These are phyloP conservation scores for Capniomyces stellatus DNA, from an alignment of 371 early-diverging fungal species.

Conservation along the genomic window DNA sequence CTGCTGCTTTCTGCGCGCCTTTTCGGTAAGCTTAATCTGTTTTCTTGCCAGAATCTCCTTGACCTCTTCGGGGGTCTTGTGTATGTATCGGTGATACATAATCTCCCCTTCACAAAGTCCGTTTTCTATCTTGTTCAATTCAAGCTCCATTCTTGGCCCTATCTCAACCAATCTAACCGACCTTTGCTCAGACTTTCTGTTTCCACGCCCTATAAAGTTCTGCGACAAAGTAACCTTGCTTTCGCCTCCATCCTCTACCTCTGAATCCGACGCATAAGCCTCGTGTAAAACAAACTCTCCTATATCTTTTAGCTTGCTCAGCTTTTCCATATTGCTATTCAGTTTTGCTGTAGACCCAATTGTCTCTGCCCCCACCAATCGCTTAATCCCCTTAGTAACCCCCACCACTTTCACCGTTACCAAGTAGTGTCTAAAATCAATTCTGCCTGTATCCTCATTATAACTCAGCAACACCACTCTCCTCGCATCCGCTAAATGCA, in stretches of 20 bases:
- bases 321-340: slow-evolving; percentile 30
- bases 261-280: slow-evolving; percentile 74
- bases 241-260: slow-evolving; percentile 78
- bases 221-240: slow-evolving; percentile 59
- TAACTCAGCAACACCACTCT: slow-evolving; percentile 84
- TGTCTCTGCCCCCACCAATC: slow-evolving; percentile 28
- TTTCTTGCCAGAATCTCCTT: slow-evolving; percentile 36
- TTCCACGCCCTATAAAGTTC: slow-evolving; percentile 55
- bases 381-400: slow-evolving; percentile 75
- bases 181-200: slow-evolving; percentile 56
- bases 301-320: slow-evolving; percentile 76
- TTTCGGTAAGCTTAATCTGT: slow-evolving; percentile 34
- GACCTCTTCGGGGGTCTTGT: slow-evolving; percentile 50
- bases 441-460: slow-evolving; percentile 56
- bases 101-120: slow-evolving; percentile 89
- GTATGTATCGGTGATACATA: slow-evolving; percentile 50
- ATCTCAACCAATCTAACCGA: slow-evolving; percentile 73
- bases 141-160: slow-evolving; percentile 81
- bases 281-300: slow-evolving; percentile 78
- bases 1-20: slow-evolving; percentile 45
- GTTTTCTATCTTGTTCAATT: slow-evolving; percentile 74
- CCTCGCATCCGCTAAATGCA: slow-evolving; percentile 70
- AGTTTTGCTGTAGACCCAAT: slow-evolving; percentile 17
- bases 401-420: slow-evolving; percentile 75
- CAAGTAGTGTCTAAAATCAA: slow-evolving; percentile 84